Evolutionary conservation across 2,329 filamentous ascomycete species (phyloP).

Genomic region (Seiridium cupressi): DNA sequence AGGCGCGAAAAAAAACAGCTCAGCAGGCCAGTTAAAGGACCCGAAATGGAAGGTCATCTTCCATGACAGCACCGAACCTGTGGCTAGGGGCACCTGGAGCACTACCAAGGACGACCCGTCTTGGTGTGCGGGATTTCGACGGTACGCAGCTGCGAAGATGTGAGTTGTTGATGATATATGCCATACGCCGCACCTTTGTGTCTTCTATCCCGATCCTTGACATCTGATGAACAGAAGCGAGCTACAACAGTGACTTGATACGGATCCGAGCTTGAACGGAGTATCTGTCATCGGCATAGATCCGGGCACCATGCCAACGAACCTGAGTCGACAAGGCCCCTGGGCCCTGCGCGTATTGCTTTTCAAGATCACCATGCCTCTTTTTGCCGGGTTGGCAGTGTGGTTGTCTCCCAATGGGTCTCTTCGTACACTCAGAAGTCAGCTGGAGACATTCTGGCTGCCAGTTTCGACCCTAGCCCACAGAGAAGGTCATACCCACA

Average conservation of each 20-base stretch:
- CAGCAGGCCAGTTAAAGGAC: slow-evolving; percentile 8
- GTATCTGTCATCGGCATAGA: slow-evolving; percentile 31
- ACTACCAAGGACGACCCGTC: slow-evolving; percentile 18
- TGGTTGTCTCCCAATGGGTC: slow-evolving; percentile 4
- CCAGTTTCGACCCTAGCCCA: background rate
- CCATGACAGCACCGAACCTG: slow-evolving; percentile 13
- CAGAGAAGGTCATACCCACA: slow-evolving; percentile 2
- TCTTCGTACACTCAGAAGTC: slow-evolving; percentile 3
- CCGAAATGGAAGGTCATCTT: slow-evolving; percentile 16
- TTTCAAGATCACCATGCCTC: background rate
- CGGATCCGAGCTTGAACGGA: slow-evolving; percentile 22
- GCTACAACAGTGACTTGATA: slow-evolving; percentile 16
- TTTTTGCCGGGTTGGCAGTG: background rate
- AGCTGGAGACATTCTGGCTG: background rate
- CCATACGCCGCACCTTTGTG: background rate
- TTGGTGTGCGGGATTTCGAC: slow-evolving; percentile 18
- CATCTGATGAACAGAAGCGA: too few relatives aligned
- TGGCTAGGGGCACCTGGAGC: slow-evolving; percentile 23
- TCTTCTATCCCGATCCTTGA: too few relatives aligned
- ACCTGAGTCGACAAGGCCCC: background rate
- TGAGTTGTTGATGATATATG: slow-evolving; percentile 24
- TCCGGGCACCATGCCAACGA: slow-evolving; percentile 29
- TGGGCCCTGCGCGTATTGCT: background rate
- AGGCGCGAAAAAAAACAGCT: slow-evolving; percentile 1
- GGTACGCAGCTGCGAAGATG: slow-evolving; percentile 26